Base-by-base conservation (phyloP, 805 yeast genomes). In the Wickerhamomyces chambardii region DNA sequence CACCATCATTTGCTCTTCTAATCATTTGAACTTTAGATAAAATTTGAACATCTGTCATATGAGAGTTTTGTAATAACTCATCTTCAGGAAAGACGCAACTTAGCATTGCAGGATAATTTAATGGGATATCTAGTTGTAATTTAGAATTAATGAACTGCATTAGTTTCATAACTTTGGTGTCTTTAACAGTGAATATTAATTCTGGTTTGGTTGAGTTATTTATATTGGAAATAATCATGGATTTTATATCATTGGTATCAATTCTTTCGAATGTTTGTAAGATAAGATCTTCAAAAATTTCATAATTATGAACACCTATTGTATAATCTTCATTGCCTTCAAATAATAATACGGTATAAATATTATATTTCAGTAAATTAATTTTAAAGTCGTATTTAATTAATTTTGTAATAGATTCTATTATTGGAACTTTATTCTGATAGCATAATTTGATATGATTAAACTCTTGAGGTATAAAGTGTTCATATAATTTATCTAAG, bases 401-500 rank as follows among this genome's bases (percentile, higher is more conserved):
- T 16, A 31, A 21, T 15, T 24, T 16, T 6, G 17, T 26, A 15
- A 30, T 17, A 8, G 31, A 26, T n/a, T 37, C 36, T 18, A 31
- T 40, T 4, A 25, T 18, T 7, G 24, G 32, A 14, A 31, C 22
- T 27, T 19, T 17, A 5, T 30, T 19, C 8, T 30, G 15, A 24
- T 11, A 24, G 7, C n/a, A 7, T 6, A 64, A 35, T 8, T 48
- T 43, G 31, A 64, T 48, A 34, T 53, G 49, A 2, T 38, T 18
- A 8, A 63, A 45, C 9, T 55, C 53, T 5, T 50, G 45, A 4
- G 65, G 61, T 15, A 61, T 44, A 26, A 60, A 53, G 42, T 64
- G 70, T 3, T 58, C 45, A 39, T 59, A 48, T 11, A 61, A 40
- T 28, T 52, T 43, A 44, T 64, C 67, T 27, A 61, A 32, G 21